Percentiles rank a stretch among this genome's conserved stretches.
Evolutionary conservation across 169 alveolate species (phyloP).

Genomic region (Cryptosporidium ubiquitum): DNA sequence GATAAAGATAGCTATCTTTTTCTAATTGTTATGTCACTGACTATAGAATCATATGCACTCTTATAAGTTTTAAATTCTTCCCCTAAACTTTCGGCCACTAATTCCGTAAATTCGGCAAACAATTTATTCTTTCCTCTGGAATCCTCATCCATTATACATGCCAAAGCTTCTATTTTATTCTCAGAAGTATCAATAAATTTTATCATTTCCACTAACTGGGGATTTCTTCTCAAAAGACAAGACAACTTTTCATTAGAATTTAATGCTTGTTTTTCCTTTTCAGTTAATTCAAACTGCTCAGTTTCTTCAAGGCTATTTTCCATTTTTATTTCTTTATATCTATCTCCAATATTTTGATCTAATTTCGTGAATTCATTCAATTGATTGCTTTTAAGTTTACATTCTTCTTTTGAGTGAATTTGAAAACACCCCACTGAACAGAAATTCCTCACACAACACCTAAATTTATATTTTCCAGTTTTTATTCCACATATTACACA

Average conservation of each 20-base stretch:
- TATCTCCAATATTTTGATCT: background rate
- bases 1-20: background rate
- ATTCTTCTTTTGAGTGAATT: background rate
- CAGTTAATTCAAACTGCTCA: slow-evolving; percentile 20
- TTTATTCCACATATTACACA: slow-evolving; percentile 4
- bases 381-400: background rate
- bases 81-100: slow-evolving; percentile 9
- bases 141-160: slow-evolving; percentile 7
- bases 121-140: background rate
- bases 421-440: slow-evolving; percentile 9
- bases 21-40: background rate
- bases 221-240: background rate
- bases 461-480: slow-evolving; percentile 15
- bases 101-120: background rate
- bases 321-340: background rate
- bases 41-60: background rate
- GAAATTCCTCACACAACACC: slow-evolving; percentile 9
- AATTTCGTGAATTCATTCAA: background rate
- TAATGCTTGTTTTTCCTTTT: slow-evolving; percentile 1
- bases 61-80: slow-evolving; percentile 12
- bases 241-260: background rate
- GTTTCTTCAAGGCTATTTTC: background rate
- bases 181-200: background rate
- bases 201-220: slow-evolving; percentile 7
- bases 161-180: slow-evolving; percentile 9